These are phyloP conservation scores for Coprinopsis sp. DNA, from an alignment of 768 basidiomycete genomes.

Conservation along the genomic window DNA sequence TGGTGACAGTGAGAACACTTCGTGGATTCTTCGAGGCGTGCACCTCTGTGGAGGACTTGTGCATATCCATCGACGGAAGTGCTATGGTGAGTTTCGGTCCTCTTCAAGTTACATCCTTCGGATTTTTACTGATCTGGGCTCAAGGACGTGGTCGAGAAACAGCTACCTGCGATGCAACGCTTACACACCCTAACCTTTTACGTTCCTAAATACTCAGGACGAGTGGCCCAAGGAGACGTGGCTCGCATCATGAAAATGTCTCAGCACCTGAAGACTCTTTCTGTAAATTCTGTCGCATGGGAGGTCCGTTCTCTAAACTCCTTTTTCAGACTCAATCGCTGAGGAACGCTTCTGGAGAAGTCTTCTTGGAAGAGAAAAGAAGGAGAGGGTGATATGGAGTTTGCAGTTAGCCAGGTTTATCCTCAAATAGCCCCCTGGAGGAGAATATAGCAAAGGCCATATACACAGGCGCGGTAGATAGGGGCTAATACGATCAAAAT, in stretches of 20 bases:
- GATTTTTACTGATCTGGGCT: too few species aligned
- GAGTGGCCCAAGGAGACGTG: not conserved
- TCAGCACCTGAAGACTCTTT: not conserved
- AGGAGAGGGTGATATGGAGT: too few species aligned
- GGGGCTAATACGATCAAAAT: too few species aligned
- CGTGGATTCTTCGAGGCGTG: slow-evolving; percentile 27
- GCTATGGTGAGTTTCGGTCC: slow-evolving; percentile 26
- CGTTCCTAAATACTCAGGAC: not conserved
- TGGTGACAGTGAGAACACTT: slow-evolving; percentile 26
- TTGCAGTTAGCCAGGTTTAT: too few species aligned
- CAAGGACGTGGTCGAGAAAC: too few species aligned
- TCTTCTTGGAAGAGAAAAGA: too few species aligned
- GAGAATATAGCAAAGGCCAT: too few species aligned
- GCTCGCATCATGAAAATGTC: not conserved
- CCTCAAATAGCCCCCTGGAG: too few species aligned
- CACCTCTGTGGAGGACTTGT: slow-evolving; percentile 31
- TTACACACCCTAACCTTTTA: too few species aligned
- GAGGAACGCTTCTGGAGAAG: not conserved
- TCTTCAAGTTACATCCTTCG: not conserved
- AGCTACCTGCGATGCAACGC: too few species aligned
- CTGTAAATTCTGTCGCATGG: not conserved
- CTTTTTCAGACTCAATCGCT: too few species aligned
- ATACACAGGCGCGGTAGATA: too few species aligned
- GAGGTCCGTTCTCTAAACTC: not conserved
- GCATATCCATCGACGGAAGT: slow-evolving; percentile 24